Conservation (phyloP, 495 filamentous ascomycete species). For the Neurospora sp. region DNA sequence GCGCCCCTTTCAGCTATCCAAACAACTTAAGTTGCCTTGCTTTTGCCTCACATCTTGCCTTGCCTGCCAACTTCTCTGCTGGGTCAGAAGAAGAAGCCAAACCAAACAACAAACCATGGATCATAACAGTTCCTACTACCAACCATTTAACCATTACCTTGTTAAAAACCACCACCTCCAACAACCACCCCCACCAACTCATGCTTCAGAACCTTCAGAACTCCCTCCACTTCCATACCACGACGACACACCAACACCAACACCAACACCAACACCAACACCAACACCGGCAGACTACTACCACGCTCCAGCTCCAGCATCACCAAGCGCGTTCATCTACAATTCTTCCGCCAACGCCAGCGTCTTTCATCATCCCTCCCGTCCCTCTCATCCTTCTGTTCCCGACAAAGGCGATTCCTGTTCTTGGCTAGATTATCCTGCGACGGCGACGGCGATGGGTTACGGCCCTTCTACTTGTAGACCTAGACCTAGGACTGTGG, state of each 20-base stretch:
- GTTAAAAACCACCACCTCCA: not conserved
- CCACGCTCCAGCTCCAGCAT: not conserved
- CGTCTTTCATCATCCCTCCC: not conserved
- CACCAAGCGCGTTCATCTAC: conserved; percentile 20
- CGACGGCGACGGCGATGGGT: too few species aligned
- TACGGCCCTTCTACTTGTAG: not conserved
- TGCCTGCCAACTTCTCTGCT: not conserved
- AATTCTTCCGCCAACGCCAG: not conserved
- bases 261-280: not conserved
- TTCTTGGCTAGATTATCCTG: too few species aligned
- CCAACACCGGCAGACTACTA: not conserved
- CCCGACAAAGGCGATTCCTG: too few species aligned
- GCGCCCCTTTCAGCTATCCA: not conserved
- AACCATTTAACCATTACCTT: not conserved
- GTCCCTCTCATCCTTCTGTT: not conserved
- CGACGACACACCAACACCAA: too few species aligned
- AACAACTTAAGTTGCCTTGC: not conserved
- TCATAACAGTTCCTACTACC: not conserved
- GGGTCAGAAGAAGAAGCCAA: not conserved
- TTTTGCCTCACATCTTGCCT: not conserved
- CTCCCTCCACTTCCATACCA: too few species aligned
- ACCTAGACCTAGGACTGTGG: not conserved
- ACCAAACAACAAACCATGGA: not conserved
- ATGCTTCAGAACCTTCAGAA: not conserved
- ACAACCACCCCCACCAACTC: not conserved